Evolutionary conservation across 2,329 filamentous ascomycete genomes (phyloP), one percentile per base, ranked within the genome.

Genomic region (Pyrenophora teres): DNA sequence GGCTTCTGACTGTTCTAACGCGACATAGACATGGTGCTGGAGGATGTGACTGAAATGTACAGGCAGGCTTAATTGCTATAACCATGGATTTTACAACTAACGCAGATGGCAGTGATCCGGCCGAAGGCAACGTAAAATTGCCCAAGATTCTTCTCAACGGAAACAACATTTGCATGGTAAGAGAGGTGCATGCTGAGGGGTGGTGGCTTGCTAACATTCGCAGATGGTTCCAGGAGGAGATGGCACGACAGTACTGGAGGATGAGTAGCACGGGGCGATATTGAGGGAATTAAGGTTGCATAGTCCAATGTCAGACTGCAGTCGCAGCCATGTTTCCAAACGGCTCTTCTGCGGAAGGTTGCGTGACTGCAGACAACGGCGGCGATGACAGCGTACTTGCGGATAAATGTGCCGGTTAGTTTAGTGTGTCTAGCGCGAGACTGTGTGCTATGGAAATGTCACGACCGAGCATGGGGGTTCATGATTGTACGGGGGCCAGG

Each of bases 111-210:
- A 97, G 93, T 73, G 94, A 99, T 77, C 96, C 96, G 77, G 52
- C 54, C 4, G 93, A 93, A 56, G 86, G 88, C 65, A 88, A 93
- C 75, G 89, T 87, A 39, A 96, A 96, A 75, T 84, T 99, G 35
- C 84, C 92, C 44, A 97, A 97, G 81, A 96, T 99, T 56, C 78
- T 99, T 36, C 80, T 99, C 33, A 99, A 99, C 69, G 94, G 94
- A 50, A 99, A 99, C 79, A 97, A 97, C 70, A 91, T 99, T 60
- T 97, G 93, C 89, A 99, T 99, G 94, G 94, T 96, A 83, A 49
- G 81, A 63, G 5, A 25, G 23, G 31, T 23, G 19, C 12, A 37
- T 16, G 36, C n/a, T 13, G 30, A 19, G 27, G 31, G 18, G 21
- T 9, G 27, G 21, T 15, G 18, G 31, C 27, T 18, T 41, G 21